A percentile compares a stretch with the other conserved stretches of the same genome.
phyloP scores from a whole-genome alignment of 1,284 basidiomycete genomes.

The Thecaphora thlaspeos region DNA sequence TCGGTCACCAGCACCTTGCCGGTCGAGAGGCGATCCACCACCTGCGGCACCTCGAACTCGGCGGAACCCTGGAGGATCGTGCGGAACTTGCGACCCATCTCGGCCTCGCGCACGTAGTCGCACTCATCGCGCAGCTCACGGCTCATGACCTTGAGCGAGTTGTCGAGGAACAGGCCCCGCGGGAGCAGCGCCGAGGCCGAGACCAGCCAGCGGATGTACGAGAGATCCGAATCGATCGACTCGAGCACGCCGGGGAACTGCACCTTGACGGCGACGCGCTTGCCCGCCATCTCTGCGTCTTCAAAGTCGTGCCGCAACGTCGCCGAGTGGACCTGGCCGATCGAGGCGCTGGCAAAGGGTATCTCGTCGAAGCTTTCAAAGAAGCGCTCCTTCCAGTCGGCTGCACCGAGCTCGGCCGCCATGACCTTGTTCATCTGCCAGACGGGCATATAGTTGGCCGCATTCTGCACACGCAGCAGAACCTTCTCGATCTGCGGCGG shows the following conservation, averaged over 20 bases:
- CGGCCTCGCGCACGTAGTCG: conserved; percentile 84
- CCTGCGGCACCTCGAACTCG: conserved; percentile 78
- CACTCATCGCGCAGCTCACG: conserved; percentile 93
- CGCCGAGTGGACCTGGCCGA: conserved; percentile 90
- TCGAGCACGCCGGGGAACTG: conserved; percentile 90
- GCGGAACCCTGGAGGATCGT: conserved; percentile 53
- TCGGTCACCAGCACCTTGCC: conserved; percentile 85
- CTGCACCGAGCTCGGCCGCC: conserved; percentile 68
- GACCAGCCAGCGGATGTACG: conserved; percentile 80
- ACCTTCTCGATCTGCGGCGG: conserved; percentile 86
- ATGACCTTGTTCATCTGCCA: conserved; percentile 93
- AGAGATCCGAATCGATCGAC: conserved; percentile 82
- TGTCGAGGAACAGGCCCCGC: conserved; percentile 73
- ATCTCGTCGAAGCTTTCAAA: conserved; percentile 79
- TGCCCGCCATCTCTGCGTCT: conserved; percentile 37
- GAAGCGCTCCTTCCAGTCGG: conserved; percentile 68
- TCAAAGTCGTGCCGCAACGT: conserved; percentile 61
- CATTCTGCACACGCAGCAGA: conserved; percentile 85
- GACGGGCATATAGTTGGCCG: conserved; percentile 97
- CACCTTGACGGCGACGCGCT: conserved; percentile 79
- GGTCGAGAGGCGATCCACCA: conserved; percentile 74
- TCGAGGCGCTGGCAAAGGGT: conserved; percentile 93
- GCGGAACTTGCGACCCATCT: conserved; percentile 68
- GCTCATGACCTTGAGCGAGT: conserved; percentile 83
- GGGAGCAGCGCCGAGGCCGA: conserved; percentile 79